Percentiles rank a stretch among this genome's conserved stretches.
These are phyloP conservation scores for Rhizophora mangle DNA, from an alignment of 345 rosid genomes.

Conservation along the genomic window DNA sequence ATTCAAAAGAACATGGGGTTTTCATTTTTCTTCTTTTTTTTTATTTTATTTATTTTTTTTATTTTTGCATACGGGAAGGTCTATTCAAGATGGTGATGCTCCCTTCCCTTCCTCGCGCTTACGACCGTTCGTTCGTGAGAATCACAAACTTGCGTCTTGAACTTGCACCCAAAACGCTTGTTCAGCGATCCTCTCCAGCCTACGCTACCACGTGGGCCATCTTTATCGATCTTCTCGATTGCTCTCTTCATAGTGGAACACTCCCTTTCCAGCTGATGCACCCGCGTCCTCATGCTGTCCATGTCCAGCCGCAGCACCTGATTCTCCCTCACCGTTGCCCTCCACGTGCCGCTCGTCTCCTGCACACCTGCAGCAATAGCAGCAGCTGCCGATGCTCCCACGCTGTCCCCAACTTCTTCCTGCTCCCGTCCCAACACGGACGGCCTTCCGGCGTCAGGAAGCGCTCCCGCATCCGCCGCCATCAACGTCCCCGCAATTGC, in stretches of 20 bases:
- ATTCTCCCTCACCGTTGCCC: conserved; percentile 81
- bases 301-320: conserved; percentile 89
- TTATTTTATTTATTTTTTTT: no score
- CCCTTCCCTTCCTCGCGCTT: conserved; percentile 46
- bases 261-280: conserved; percentile 78
- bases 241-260: conserved; percentile 86
- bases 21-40: neutral
- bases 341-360: conserved; percentile 47
- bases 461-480: conserved; percentile 53
- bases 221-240: conserved; percentile 69
- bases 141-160: conserved; percentile 89
- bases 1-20: neutral
- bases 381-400: conserved; percentile 10
- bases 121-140: conserved; percentile 73
- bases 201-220: conserved; percentile 18
- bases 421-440: conserved; percentile 32
- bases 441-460: conserved; percentile 38
- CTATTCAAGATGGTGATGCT: conserved; percentile 34
- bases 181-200: conserved; percentile 54
- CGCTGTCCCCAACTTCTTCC: conserved; percentile 31
- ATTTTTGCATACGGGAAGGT: neutral
- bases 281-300: conserved; percentile 98
- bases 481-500: conserved; percentile 81
- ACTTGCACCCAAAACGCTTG: conserved; percentile 76
- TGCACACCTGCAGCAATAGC: conserved; percentile 14